Conservation (phyloP, 768 basidiomycete genomes). For the Mrakia gelida region DNA sequence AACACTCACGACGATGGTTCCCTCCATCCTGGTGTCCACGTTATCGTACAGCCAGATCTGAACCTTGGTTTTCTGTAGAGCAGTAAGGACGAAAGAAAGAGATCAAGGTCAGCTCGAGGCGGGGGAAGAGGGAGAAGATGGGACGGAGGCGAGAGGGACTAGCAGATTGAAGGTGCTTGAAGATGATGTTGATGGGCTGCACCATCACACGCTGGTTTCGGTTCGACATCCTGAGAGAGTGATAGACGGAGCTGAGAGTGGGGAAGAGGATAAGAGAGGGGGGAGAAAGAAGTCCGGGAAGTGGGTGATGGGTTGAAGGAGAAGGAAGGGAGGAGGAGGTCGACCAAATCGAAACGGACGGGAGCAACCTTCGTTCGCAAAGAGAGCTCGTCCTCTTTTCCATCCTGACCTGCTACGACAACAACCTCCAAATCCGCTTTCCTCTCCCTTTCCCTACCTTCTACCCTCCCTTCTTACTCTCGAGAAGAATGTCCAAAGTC, state of each 20-base stretch:
- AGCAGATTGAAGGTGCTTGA: constrained; percentile 92
- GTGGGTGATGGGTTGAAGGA: background rate
- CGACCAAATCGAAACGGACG: background rate
- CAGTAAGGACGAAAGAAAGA: background rate
- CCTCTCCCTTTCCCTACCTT: background rate
- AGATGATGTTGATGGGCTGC: constrained; percentile 98
- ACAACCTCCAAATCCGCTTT: background rate
- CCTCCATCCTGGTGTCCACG: constrained; percentile 92
- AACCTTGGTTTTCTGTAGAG: constrained; percentile 68
- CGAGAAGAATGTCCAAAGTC: constrained; percentile 12
- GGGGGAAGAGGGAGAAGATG: background rate
- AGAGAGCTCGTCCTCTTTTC: background rate
- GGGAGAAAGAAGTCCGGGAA: background rate
- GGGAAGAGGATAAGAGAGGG: background rate
- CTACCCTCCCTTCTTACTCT: too few species aligned
- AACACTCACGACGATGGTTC: constrained; percentile 80
- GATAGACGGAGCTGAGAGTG: background rate
- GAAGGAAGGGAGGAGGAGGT: background rate
- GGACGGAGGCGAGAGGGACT: constrained; percentile 17
- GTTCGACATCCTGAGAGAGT: constrained; percentile 65
- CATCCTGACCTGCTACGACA: background rate
- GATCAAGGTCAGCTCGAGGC: background rate
- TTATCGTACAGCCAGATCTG: constrained; percentile 97
- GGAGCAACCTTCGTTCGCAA: too few species aligned
- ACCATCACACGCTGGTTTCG: constrained; percentile 98